Evolutionary conservation across 139 green algal genomes (phyloP).

Genomic region (Eudorina sp.): DNA sequence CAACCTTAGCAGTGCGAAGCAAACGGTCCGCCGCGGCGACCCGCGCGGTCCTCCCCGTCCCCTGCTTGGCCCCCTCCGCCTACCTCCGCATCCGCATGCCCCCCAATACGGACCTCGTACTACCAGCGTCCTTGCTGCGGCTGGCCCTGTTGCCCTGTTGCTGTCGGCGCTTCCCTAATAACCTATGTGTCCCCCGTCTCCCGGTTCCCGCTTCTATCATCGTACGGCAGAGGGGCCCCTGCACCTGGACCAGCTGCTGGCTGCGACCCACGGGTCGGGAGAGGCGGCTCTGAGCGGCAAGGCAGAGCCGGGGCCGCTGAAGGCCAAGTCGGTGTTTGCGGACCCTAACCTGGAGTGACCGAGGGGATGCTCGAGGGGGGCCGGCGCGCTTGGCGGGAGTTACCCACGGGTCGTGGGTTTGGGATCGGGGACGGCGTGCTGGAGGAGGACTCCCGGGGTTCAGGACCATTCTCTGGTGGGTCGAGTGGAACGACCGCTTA

Average conservation of each 20-base stretch:
- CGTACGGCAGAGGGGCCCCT: conserved; percentile 17
- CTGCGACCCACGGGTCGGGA: background rate
- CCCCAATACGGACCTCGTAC: no score
- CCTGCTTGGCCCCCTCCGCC: background rate
- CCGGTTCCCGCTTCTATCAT: no score
- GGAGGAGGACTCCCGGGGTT: no score
- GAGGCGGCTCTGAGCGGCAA: background rate
- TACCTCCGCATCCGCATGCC: no score
- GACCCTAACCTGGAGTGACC: conserved; percentile 40
- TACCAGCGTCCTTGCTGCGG: no score
- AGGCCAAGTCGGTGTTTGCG: background rate
- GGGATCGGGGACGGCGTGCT: background rate
- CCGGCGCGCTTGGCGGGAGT: background rate
- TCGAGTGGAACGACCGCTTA: no score
- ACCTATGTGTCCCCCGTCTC: no score
- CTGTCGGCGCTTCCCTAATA: no score
- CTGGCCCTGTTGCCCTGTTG: no score
- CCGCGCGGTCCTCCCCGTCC: background rate
- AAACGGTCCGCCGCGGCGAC: no score
- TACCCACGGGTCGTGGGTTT: background rate
- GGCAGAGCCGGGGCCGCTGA: background rate
- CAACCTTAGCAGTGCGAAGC: no score
- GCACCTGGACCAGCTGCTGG: conserved; percentile 9
- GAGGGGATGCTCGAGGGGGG: background rate
- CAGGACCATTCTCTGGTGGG: no score